Conservation (phyloP, 768 basidiomycete genomes). For the Dentipellis sp. region DNA sequence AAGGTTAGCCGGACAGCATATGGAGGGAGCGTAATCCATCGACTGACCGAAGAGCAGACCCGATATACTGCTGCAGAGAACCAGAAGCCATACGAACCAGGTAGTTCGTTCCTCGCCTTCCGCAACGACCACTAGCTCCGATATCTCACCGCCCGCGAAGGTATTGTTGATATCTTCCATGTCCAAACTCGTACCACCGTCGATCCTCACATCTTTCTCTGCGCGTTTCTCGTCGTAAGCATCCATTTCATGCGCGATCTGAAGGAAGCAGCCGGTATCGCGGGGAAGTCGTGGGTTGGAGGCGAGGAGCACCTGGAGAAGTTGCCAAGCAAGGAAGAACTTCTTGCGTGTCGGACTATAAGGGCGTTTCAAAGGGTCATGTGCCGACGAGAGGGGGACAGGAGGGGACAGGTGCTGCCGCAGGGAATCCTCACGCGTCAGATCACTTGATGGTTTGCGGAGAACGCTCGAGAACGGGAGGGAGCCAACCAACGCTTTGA, state of each 20-base stretch:
- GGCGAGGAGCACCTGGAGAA: not conserved
- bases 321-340: not conserved
- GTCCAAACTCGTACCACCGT: not conserved
- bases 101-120: constrained; percentile 62
- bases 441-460: not conserved
- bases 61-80: constrained; percentile 65
- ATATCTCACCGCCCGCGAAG: constrained; percentile 36
- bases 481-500: too few species aligned
- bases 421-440: not conserved
- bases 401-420: not conserved
- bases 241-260: not conserved
- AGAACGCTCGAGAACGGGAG: not conserved
- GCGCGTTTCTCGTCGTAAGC: not conserved
- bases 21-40: not conserved
- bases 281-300: not conserved
- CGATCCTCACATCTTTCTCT: not conserved
- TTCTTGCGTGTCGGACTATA: not conserved
- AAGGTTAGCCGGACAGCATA: not conserved
- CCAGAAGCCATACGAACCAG: constrained; percentile 73
- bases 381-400: not conserved
- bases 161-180: constrained; percentile 2
- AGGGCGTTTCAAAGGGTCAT: not conserved
- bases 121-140: constrained; percentile 47
- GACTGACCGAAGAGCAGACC: constrained; percentile 64
- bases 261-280: not conserved